Evolutionary conservation across 2,329 filamentous ascomycete species (phyloP).

Genomic region (Ophidiomyces ophidiicola): DNA sequence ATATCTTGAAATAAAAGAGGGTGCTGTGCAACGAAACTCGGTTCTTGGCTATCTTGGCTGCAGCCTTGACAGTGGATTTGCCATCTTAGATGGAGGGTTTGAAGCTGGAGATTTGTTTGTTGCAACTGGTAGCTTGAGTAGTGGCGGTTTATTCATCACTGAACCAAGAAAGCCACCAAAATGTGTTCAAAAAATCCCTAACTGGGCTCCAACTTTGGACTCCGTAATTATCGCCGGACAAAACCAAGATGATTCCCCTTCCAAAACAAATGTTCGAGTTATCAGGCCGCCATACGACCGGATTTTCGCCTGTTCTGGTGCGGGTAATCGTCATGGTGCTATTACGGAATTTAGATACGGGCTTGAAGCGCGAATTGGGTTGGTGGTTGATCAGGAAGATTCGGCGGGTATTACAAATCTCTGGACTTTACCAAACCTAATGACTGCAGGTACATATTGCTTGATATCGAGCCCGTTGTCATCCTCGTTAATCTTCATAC

Average conservation of each 20-base stretch:
- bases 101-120: conserved; percentile 64
- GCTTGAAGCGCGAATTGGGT: conserved; percentile 53
- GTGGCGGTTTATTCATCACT: conserved; percentile 64
- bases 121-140: conserved; percentile 63
- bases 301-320: conserved; percentile 56
- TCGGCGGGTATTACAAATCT: conserved; percentile 31
- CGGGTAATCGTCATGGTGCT: conserved; percentile 46
- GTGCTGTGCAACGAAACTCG: conserved; percentile 44
- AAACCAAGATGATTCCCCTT: conserved; percentile 13
- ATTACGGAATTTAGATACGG: conserved; percentile 60
- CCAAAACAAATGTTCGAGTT: conserved; percentile 7
- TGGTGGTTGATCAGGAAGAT: conserved; percentile 31
- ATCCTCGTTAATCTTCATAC: conserved; percentile 29
- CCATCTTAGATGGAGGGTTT: conserved; percentile 52
- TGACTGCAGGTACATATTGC: conserved; percentile 26
- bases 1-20: conserved; percentile 53
- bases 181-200: conserved; percentile 50
- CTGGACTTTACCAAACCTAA: conserved; percentile 32
- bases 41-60: conserved; percentile 55
- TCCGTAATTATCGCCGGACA: conserved; percentile 24
- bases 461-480: conserved; percentile 34
- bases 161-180: conserved; percentile 43
- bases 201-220: conserved; percentile 46
- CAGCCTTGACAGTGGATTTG: conserved; percentile 71
- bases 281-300: conserved; percentile 37